Evolutionary conservation across 208 protist species (phyloP).

Genomic region (Histomonas meleagridis): DNA sequence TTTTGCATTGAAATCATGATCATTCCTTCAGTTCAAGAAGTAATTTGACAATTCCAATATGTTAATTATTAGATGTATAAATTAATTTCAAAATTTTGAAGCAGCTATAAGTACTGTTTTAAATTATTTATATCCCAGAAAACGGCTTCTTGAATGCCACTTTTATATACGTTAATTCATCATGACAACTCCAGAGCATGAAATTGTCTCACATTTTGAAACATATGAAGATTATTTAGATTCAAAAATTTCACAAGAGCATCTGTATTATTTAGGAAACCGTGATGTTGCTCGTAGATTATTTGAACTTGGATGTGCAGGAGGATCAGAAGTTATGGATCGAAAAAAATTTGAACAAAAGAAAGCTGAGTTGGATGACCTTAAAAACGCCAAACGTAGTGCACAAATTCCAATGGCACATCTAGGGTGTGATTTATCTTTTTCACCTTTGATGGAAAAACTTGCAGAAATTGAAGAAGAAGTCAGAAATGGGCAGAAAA

Average conservation of each 20-base stretch:
- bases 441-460: constrained; percentile 71
- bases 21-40: too few species aligned
- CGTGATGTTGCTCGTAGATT: constrained; percentile 58
- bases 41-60: too few species aligned
- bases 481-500: constrained; percentile 64
- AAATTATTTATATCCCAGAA: too few species aligned
- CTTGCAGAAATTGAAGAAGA: constrained; percentile 82
- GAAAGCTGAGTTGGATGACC: constrained; percentile 49
- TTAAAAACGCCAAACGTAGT: background rate
- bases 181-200: background rate
- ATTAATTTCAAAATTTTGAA: too few species aligned
- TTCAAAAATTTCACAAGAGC: constrained; percentile 56
- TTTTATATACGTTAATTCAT: too few species aligned
- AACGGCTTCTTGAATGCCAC: too few species aligned
- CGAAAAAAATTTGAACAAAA: constrained; percentile 63
- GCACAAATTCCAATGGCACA: constrained; percentile 57
- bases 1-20: too few species aligned
- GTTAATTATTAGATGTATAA: too few species aligned
- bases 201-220: constrained; percentile 44
- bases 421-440: constrained; percentile 64
- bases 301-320: constrained; percentile 86
- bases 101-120: too few species aligned
- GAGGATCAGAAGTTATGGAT: constrained; percentile 57
- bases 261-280: constrained; percentile 59
- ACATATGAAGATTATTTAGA: constrained; percentile 67